A percentile compares a stretch with the other conserved stretches of the same genome.
Evolutionary conservation across 306 rosid genomes (phyloP).

Genomic region (cucumber (Cucumis sativus)): Cucumber_9930_V3 NC_026658.2:226001-226500

Average conservation of each 20-base stretch:
- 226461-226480: not conserved
- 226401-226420: not conserved
- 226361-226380: not conserved
- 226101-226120: too few species aligned
- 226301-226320: not conserved
- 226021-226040: too few species aligned
- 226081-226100: too few species aligned
- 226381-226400: not conserved
- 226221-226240: not conserved
- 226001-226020: too few species aligned
- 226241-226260: not conserved
- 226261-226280: not conserved
- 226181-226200: too few species aligned
- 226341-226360: not conserved
- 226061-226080: too few species aligned
- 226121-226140: too few species aligned
- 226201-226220: not conserved
- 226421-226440: not conserved
- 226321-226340: not conserved
- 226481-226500: not conserved
- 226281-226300: not conserved
- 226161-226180: too few species aligned
- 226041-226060: too few species aligned
- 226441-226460: not conserved
- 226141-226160: too few species aligned